Evolutionary conservation across 1,284 basidiomycete genomes (phyloP).

Genomic region (Thelephora terrestris): DNA sequence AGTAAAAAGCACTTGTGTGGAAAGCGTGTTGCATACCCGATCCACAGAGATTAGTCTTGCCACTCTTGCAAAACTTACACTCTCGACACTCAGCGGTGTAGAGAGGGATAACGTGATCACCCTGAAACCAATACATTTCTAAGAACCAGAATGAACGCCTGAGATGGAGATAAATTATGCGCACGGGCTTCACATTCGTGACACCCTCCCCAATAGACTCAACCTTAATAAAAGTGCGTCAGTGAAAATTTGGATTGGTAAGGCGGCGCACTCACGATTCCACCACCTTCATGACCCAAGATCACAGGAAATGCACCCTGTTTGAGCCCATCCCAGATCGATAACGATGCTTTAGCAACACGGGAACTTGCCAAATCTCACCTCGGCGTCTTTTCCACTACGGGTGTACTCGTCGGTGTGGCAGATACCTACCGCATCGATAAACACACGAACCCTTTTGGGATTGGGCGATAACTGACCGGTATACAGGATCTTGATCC

Average conservation of each 20-base stretch:
- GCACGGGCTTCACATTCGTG: constrained; percentile 51
- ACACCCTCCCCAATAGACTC: constrained; percentile 95
- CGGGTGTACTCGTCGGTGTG: constrained; percentile 98
- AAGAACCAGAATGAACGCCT: background rate
- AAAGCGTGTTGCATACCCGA: constrained; percentile 40
- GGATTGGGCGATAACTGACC: constrained; percentile 35
- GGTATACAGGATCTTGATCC: constrained; percentile 86
- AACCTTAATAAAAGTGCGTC: constrained; percentile 40
- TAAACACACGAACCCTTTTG: constrained; percentile 1
- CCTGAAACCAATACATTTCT: constrained; percentile 29
- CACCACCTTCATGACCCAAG: constrained; percentile 86
- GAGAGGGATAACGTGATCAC: constrained; percentile 90
- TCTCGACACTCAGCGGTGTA: constrained; percentile 92
- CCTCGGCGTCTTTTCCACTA: constrained; percentile 93
- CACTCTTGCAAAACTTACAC: constrained; percentile 98
- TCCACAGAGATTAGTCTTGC: constrained; percentile 95
- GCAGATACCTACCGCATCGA: constrained; percentile 67
- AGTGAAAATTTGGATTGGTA: constrained; percentile 10
- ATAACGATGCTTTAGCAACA: background rate
- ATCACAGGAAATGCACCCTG: constrained; percentile 93
- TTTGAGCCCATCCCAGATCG: constrained; percentile 4
- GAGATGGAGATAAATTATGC: background rate
- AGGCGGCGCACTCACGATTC: constrained; percentile 44
- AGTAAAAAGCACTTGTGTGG: background rate
- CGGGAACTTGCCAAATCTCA: constrained; percentile 18